These are phyloP conservation scores for Sporothrix luriei DNA, from an alignment of 2,329 filamentous ascomycete genomes.

Conservation along the genomic window DNA sequence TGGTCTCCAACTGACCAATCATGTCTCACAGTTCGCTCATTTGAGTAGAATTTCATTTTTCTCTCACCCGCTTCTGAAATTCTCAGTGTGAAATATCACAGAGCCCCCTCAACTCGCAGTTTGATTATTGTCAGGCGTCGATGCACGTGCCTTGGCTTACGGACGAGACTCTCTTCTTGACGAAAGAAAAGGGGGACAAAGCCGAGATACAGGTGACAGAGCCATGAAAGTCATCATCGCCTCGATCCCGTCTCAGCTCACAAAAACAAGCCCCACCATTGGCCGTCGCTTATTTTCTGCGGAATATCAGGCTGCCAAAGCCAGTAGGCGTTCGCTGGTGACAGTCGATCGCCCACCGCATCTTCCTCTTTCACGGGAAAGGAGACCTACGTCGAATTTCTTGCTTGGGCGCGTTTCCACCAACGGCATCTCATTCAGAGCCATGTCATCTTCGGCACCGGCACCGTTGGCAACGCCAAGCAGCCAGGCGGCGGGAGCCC, in stretches of 20 bases:
- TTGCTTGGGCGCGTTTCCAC: too few species aligned
- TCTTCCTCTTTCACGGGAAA: neutral
- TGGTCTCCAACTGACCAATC: conserved; percentile 25
- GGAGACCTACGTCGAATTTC: neutral
- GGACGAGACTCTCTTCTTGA: neutral
- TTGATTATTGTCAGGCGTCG: conserved; percentile 11
- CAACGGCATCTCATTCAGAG: neutral
- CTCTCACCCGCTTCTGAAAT: conserved; percentile 3
- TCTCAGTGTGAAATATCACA: neutral
- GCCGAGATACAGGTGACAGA: neutral
- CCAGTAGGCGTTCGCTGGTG: neutral
- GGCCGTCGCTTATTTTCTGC: neutral
- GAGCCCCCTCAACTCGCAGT: conserved; percentile 6
- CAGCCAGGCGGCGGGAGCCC: conserved; percentile 28
- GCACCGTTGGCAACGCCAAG: conserved; percentile 24
- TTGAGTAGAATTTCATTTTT: conserved; percentile 8
- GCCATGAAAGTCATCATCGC: neutral
- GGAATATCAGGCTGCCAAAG: neutral
- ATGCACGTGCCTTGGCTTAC: neutral
- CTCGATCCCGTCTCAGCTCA: conserved; percentile 1
- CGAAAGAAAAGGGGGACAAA: neutral
- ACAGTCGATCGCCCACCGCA: neutral
- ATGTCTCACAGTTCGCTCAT: conserved; percentile 25
- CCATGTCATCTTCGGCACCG: conserved; percentile 27
- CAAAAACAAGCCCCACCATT: neutral